Conservation (phyloP, 1,284 basidiomycete species). For the Gymnopus androsaceus region DNA sequence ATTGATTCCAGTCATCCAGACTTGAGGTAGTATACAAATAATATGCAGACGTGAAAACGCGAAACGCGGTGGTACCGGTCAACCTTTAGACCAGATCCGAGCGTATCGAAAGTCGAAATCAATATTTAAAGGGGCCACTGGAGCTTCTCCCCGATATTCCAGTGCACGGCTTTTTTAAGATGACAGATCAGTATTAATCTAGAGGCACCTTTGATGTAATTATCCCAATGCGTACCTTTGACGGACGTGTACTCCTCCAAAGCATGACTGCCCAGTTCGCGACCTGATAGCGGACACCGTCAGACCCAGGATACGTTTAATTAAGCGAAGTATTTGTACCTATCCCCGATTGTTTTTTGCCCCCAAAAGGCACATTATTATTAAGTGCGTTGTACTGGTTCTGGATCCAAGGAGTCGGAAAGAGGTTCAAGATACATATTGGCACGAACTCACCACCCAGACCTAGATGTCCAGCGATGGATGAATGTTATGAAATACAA, state of each 20-base stretch:
- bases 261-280: conserved; percentile 89
- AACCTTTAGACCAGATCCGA: background rate
- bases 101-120: background rate
- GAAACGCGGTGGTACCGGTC: background rate
- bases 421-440: too few relatives aligned
- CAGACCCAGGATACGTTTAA: background rate
- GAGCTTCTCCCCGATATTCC: conserved; percentile 81
- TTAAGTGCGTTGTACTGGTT: conserved; percentile 84
- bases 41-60: too few relatives aligned
- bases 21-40: too few relatives aligned
- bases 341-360: conserved; percentile 57
- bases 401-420: too few relatives aligned
- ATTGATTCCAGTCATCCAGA: too few relatives aligned
- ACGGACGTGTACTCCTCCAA: conserved; percentile 84
- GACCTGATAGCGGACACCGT: conserved; percentile 44
- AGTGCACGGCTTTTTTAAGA: conserved; percentile 69
- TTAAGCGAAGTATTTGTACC: conserved; percentile 31
- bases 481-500: background rate
- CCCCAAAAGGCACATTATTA: conserved; percentile 91
- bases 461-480: conserved; percentile 49
- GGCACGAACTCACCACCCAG: too few relatives aligned
- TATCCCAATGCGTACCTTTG: conserved; percentile 52
- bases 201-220: background rate
- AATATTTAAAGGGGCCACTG: conserved; percentile 70
- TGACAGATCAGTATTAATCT: conserved; percentile 49